Base-by-base conservation (phyloP, 139 green algal species). In the Volvox reticuliferus region DNA sequence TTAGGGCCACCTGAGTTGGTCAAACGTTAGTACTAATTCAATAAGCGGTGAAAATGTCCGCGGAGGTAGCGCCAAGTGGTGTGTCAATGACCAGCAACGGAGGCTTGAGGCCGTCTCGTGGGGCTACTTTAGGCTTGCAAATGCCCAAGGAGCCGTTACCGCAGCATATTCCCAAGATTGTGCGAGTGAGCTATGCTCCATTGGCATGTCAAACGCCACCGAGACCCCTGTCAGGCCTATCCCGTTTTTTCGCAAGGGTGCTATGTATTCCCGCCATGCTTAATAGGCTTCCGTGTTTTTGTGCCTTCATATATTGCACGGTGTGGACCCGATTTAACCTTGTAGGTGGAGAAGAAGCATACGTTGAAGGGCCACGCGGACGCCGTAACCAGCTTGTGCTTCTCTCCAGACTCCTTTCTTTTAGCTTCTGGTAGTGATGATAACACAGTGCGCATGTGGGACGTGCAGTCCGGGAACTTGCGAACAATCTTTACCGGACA, bases 391-490 rank as follows among this genome's bases (percentile, higher is more conserved):
- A 82, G 80, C 35, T 44, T 95, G 12, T 78, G 68, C 50, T 95
- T 95, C 62, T 93, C 90, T 12, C 92, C 92, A 19, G 92, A 95
- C 62, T 89, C 82, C 0, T 85, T 92, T 2, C 18, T 88, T 20
- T n/a, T 95, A 63, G 90, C 92, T 36, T 90, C 79, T 30, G 92
- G 92, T 36, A 89, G 79, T 30, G 90, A 95, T 71, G 92, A 95
- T 65, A 93, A 92, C 50, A 95, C 92, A 32, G 88, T 95, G 62
- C 87, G 92, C 28, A 68, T 93, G 69, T 95, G 92, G 92, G 92
- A 95, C 65, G 75, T 85, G 1, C 67, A 77, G 28, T 90, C 50
- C 17, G 92, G 92, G 2, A 92, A 91, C 76, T 68, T 95, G 67
- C 88, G 84, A 62, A 93, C 78, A 61, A 95, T 95, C 55, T 95